Evolutionary conservation across 2,329 filamentous ascomycete genomes (phyloP), one percentile per base, ranked within the genome.

Genomic region (Beauveria caledonica): DNA sequence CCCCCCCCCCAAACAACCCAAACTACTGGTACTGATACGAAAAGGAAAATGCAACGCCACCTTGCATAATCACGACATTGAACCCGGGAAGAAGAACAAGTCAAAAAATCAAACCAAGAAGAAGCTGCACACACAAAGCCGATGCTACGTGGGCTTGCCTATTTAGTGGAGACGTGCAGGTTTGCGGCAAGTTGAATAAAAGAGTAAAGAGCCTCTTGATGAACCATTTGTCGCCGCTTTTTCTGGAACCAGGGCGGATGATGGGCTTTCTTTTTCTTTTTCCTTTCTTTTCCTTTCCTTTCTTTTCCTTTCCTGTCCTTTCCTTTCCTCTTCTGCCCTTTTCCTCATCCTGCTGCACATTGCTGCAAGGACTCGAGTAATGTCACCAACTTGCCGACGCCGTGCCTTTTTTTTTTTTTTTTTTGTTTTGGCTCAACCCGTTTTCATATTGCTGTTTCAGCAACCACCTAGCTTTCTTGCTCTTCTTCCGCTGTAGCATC

Each of bases 141-240:
- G 39, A 58, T 58, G 46, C 56, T 44, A 58, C 56, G 56, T 58
- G 56, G 56, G 56, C 56, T 58, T 58, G 56, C 23, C 46, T 58
- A 36, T 42, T 49, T 33, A 25, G 55, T 58, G 55, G 55, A 50
- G 45, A 44, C 21, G 19, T 17, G 19, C 55, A 42, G 36, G 36
- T n/a, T 33, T 2, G 15, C 39, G 45, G 56, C 51, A 50, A 50
- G 45, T 51, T 58, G 17, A 39, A 17, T 36, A 27, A 9, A 25
- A 51, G 49, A 21, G 17, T 13, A 19, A 5, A 39, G 29, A 33
- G 29, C 29, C 29, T 33, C 29, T 33, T 10, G 29, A 33, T 33
- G 29, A 33, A 33, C 10, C 29, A 33, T 33, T 33, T 33, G 29
- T 33, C 19, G 21, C 19, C 19, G 21, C 19, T 13, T 56, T n/a